Evolutionary conservation across 495 filamentous ascomycete genomes (phyloP).

Genomic region (Neurospora africana): DNA sequence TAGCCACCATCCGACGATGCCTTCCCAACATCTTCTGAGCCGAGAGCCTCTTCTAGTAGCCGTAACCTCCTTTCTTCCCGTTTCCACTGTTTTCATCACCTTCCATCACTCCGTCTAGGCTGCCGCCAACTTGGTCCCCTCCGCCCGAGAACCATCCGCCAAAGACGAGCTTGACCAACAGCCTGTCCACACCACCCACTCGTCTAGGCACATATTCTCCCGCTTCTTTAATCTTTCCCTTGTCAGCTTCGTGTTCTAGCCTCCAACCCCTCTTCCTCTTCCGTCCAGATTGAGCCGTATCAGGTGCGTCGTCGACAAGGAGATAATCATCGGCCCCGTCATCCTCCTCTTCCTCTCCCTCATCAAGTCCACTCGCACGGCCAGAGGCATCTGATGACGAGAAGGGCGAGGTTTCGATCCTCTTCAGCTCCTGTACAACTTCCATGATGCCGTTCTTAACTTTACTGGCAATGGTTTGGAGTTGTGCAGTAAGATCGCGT

Average conservation of each 20-base stretch:
- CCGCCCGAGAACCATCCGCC: slow-evolving; percentile 31
- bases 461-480: slow-evolving; percentile 39
- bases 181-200: slow-evolving; percentile 60
- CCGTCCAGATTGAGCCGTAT: neutral
- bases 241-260: slow-evolving; percentile 1
- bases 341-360: slow-evolving; percentile 8
- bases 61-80: neutral
- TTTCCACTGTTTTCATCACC: neutral
- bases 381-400: neutral
- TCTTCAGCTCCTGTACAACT: slow-evolving; percentile 45
- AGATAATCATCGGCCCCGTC: slow-evolving; percentile 16
- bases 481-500: slow-evolving; percentile 45
- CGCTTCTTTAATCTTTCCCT: slow-evolving; percentile 4
- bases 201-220: slow-evolving; percentile 49
- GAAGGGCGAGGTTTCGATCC: slow-evolving; percentile 10
- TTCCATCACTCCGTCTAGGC: neutral
- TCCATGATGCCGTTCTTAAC: slow-evolving; percentile 53
- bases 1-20: neutral
- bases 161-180: slow-evolving; percentile 82
- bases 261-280: neutral
- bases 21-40: neutral
- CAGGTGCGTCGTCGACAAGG: neutral
- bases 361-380: slow-evolving; percentile 4
- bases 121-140: neutral
- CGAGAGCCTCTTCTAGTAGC: neutral